Base-by-base conservation (phyloP, 176 grass and related monocot species). In the Melocanna baccifera region DNA sequence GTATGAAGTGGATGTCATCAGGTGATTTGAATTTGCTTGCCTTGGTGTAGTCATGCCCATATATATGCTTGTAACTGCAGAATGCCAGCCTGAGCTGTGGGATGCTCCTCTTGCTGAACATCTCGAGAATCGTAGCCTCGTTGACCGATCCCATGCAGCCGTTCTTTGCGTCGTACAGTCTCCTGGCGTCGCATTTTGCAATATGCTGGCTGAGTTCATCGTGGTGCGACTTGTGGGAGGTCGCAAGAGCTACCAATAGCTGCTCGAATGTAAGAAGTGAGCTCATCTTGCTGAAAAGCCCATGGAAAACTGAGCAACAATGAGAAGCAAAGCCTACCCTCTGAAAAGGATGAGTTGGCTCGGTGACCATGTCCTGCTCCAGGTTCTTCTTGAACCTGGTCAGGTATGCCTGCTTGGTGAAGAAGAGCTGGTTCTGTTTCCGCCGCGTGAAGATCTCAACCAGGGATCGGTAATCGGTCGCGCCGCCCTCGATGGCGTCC, bases 41-140 rank as follows among this genome's bases (percentile, higher is more conserved):
- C 80, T 98, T 95, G 81, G 76, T 92, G 40, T 93, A 98, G 30
- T 98, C 96, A 87, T 84, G 79, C 23, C 96, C 96, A 28, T 95
- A 98, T 55, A 98, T 98, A 57, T 91, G 96, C 70, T 95, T 98
- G 81, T 98, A 98, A 76, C 91, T 94, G 77, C 69, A 89, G 77
- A 98, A 85, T 42, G 96, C 91, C 71, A 98, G 69, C 64, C 89
- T 98, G 43, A 98, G 86, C 85, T 98, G 93, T 19, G 91, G 96
- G 70, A 94, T 94, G 86, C 96, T 98, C 85, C 96, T 95, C 89
- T 95, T 98, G 84, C 96, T 98, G 83, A 98, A 83, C 71, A 95
- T 92, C 87, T 95, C 96, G 11, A 98, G 91, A 66, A 98, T 85
- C 2, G 83, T 75, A 7, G 93, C 91, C 69, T 98, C 91, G 6